Base-by-base conservation (phyloP, 192 early-diverging fungal genomes). In the Funneliformis geosporum region DNA sequence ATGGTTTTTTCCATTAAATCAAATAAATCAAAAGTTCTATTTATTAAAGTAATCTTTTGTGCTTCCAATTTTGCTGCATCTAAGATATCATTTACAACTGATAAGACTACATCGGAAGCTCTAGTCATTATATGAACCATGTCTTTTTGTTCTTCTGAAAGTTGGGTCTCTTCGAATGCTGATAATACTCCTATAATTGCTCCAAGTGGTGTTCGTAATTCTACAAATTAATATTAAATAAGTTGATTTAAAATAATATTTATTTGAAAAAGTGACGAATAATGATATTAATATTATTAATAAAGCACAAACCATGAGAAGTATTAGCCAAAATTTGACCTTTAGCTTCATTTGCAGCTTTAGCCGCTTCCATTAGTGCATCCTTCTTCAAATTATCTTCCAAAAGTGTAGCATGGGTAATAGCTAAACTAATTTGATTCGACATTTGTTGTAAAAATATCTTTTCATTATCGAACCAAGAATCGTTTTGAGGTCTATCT, bases 71-170 rank as follows among this genome's bases (percentile, higher is more conserved):
- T 86, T 28, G 83, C 85, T 18, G 85, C 83, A 44, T 86, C 85
- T 5, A 86, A 40, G 12, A 86, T 69, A 47, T 86, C 85, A 25
- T 86, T 86, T 44, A 86, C 82, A 6, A 86, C 83, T 28, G 80
- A 80, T 69, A 86, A 59, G 8, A 83, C 85, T n/a, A 86, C 83
- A 65, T 86, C 82, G 38, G 82, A 83, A 12, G 85, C 83, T 65
- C 83, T 80, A 23, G 83, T 81, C 85, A 86, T 86, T 25, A 86
- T 84, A 59, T 86, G 82, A 73, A 86, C 78, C 85, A 86, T 86
- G 25, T 86, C 85, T 33, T 74, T 79, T 65, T 86, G 85, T 33
- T 86, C 85, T 38, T 80, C 77, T 4, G 82, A 80, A 69, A 86
- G 60, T 25, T 75, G 81, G 21, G 85, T 82, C 23, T 84, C 85